Percentiles rank a stretch among this genome's conserved stretches.
phyloP scores from a whole-genome alignment of 2,329 filamentous ascomycete species.

The Beauveria bassiana region DNA sequence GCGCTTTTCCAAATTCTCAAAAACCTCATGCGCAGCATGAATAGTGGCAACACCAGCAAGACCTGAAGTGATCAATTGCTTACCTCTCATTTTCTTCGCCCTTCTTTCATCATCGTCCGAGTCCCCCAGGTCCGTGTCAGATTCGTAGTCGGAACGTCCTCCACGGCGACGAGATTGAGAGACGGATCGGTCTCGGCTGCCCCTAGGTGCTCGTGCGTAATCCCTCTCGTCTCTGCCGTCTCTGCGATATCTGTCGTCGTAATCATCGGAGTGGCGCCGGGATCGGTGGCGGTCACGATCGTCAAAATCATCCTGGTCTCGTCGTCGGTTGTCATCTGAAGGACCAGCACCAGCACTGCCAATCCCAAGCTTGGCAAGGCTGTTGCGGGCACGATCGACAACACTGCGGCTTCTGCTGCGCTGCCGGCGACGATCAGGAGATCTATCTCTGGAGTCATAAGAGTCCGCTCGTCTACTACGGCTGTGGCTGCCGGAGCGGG shows the following conservation, averaged over 20 bases:
- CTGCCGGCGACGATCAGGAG: conserved; percentile 36
- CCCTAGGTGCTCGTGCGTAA: conserved; percentile 26
- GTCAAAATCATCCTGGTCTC: conserved; percentile 38
- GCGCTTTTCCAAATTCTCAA: conserved; percentile 51
- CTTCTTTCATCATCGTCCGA: conserved; percentile 49
- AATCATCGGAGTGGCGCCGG: conserved; percentile 34
- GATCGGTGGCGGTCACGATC: conserved; percentile 29
- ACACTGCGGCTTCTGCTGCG: conserved; percentile 56
- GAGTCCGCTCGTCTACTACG: conserved; percentile 43
- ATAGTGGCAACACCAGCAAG: conserved; percentile 52
- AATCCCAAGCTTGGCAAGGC: conserved; percentile 54
- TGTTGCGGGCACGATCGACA: conserved; percentile 54
- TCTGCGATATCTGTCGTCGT: conserved; percentile 30
- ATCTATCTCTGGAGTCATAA: conserved; percentile 36
- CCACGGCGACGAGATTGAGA: conserved; percentile 7
- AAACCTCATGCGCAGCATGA: conserved; percentile 51
- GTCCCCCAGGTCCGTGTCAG: conserved; percentile 49
- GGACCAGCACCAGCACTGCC: conserved; percentile 38
- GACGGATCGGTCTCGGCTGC: neutral
- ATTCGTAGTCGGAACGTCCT: conserved; percentile 37
- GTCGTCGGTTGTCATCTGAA: conserved; percentile 30
- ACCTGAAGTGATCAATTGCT: conserved; percentile 50
- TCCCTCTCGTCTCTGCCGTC: conserved; percentile 30
- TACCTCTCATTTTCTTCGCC: conserved; percentile 52
- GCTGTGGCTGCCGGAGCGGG: conserved; percentile 47